A percentile compares a stretch with the other conserved stretches of the same genome.
Evolutionary conservation across 2,329 filamentous ascomycete genomes (phyloP).

Genomic region (Aspergillus sp.): DNA sequence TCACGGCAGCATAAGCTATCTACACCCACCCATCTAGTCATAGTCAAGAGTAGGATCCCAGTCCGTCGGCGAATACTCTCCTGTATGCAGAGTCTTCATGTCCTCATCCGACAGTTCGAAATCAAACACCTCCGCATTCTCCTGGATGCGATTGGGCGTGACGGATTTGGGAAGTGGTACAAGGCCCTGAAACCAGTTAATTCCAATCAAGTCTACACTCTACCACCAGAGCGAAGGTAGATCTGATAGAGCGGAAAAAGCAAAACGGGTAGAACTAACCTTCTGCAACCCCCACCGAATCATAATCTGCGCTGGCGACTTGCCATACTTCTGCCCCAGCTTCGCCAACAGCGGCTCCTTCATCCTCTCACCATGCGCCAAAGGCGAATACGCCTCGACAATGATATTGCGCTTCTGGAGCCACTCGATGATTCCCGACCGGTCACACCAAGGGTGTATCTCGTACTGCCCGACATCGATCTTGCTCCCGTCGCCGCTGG

Average conservation of each 20-base stretch:
- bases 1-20: not conserved
- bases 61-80: constrained; percentile 57
- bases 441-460: constrained; percentile 79
- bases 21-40: constrained; percentile 20
- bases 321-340: constrained; percentile 67
- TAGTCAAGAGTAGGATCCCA: constrained; percentile 55
- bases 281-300: constrained; percentile 78
- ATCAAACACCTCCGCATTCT: constrained; percentile 61
- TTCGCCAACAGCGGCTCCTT: constrained; percentile 62
- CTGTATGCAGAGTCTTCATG: constrained; percentile 57
- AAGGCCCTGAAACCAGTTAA: constrained; percentile 48
- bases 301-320: constrained; percentile 71
- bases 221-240: not conserved
- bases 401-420: constrained; percentile 67
- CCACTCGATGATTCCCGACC: constrained; percentile 63
- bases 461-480: constrained; percentile 80
- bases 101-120: constrained; percentile 60
- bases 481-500: constrained; percentile 57
- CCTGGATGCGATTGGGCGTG: constrained; percentile 58
- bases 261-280: constrained; percentile 49
- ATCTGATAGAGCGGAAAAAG: not conserved
- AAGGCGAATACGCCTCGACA: constrained; percentile 77
- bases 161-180: constrained; percentile 65
- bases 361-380: constrained; percentile 71
- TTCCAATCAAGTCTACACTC: not conserved